These are phyloP conservation scores for Penicillium sp. DNA, from an alignment of 2,329 filamentous ascomycete genomes.

Conservation along the genomic window DNA sequence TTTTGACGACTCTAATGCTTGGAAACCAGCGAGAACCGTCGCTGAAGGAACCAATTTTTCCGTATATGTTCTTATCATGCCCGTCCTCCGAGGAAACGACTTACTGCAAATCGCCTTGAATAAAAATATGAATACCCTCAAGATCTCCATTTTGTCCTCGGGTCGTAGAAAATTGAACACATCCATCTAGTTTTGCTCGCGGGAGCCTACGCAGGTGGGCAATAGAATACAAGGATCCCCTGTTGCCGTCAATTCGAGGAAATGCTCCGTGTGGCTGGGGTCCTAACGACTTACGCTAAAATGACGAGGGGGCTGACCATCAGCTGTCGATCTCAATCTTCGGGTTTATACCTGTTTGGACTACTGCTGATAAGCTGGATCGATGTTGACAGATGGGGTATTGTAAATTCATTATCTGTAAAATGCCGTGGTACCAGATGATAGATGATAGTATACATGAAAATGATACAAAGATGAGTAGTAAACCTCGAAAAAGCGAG, in stretches of 20 bases:
- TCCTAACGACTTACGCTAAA: neutral
- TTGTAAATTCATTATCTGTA: neutral
- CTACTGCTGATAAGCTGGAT: neutral
- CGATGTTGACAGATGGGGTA: neutral
- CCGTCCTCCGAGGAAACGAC: neutral
- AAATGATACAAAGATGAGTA: neutral
- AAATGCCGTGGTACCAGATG: neutral
- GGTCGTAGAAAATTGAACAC: neutral
- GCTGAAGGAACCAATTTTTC: neutral
- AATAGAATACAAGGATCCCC: neutral
- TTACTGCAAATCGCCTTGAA: neutral
- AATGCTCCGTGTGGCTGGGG: neutral
- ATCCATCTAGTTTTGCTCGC: neutral
- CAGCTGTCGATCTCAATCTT: neutral
- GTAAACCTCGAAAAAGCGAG: neutral
- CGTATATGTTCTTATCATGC: neutral
- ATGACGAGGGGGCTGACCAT: neutral
- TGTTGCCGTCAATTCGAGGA: no score
- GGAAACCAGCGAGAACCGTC: neutral
- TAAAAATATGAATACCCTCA: neutral
- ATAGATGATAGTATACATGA: neutral
- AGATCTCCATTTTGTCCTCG: no score
- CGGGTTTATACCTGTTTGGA: neutral
- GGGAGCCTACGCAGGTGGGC: no score
- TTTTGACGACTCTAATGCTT: neutral